phyloP scores from a whole-genome alignment of 495 filamentous ascomycete genomes.

The Penicillium paxilli region DNA sequence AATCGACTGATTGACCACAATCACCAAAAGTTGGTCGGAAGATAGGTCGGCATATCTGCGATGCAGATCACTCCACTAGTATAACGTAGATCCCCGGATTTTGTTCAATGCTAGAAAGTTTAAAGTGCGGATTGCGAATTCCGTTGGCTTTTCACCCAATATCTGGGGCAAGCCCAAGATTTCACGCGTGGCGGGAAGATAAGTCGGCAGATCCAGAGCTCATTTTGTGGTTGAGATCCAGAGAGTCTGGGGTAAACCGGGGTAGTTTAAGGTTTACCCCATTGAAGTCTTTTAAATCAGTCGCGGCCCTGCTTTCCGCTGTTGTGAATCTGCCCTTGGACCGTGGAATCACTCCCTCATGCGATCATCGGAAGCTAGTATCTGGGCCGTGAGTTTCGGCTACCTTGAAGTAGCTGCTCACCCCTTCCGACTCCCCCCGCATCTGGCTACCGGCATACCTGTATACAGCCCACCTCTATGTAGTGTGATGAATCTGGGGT shows the following conservation, averaged over 20 bases:
- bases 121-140: neutral
- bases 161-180: neutral
- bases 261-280: neutral
- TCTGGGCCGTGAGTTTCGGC: neutral
- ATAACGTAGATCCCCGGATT: neutral
- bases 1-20: neutral
- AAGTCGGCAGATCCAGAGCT: neutral
- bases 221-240: neutral
- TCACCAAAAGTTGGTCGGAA: neutral
- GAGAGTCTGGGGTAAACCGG: neutral
- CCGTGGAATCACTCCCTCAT: too few relatives aligned
- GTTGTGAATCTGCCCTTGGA: neutral
- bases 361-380: neutral
- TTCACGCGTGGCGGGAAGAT: too few relatives aligned
- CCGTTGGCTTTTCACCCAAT: neutral
- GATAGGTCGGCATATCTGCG: neutral
- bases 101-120: neutral
- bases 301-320: neutral
- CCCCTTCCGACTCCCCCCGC: neutral
- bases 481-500: too few relatives aligned
- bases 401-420: neutral
- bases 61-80: too few relatives aligned
- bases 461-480: too few relatives aligned
- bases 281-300: neutral
- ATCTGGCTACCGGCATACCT: too few relatives aligned